Percentiles rank a stretch among this genome's conserved stretches.
These are phyloP conservation scores for Hydnum rufescens DNA, from an alignment of 768 basidiomycete species.

Conservation along the genomic window DNA sequence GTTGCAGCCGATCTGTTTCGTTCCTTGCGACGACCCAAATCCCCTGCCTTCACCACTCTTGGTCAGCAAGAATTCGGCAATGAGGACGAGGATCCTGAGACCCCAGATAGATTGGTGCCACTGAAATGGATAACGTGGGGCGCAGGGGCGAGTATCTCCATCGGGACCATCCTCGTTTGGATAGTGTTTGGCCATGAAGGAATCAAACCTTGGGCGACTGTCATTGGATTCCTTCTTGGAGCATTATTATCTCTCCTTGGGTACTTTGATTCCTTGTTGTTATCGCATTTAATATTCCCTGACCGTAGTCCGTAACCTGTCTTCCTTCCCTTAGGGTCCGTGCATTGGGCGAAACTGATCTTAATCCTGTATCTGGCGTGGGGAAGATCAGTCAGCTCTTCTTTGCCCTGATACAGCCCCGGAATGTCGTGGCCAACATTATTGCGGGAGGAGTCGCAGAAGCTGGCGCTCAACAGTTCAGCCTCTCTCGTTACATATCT, in stretches of 20 bases:
- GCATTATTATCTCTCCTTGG: constrained; percentile 74
- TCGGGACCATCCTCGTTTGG: constrained; percentile 72
- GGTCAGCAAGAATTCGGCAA: constrained; percentile 6
- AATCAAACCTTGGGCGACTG: constrained; percentile 88
- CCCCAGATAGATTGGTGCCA: constrained; percentile 64
- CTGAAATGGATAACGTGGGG: constrained; percentile 57
- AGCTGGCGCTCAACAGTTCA: constrained; percentile 88
- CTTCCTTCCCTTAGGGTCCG: constrained; percentile 34
- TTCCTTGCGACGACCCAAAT: constrained; percentile 11
- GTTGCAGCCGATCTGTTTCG: constrained; percentile 24
- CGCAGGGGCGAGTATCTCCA: constrained; percentile 33
- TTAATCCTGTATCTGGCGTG: constrained; percentile 80
- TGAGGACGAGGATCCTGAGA: constrained; percentile 47
- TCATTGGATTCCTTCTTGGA: constrained; percentile 67
- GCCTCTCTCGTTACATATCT: constrained; percentile 1
- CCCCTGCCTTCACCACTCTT: constrained; percentile 26
- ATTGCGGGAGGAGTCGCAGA: constrained; percentile 95
- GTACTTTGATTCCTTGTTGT: constrained; percentile 23
- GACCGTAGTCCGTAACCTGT: too few relatives aligned
- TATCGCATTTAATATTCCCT: not conserved
- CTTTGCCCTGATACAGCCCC: constrained; percentile 86
- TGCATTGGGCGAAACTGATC: constrained; percentile 87
- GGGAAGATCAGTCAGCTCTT: constrained; percentile 90
- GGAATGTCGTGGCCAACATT: constrained; percentile 93
- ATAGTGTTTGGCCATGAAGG: constrained; percentile 76